Percentiles rank a stretch among this genome's conserved stretches.
Evolutionary conservation across 768 basidiomycete species (phyloP).

Genomic region (Kondoa subrosea): DNA sequence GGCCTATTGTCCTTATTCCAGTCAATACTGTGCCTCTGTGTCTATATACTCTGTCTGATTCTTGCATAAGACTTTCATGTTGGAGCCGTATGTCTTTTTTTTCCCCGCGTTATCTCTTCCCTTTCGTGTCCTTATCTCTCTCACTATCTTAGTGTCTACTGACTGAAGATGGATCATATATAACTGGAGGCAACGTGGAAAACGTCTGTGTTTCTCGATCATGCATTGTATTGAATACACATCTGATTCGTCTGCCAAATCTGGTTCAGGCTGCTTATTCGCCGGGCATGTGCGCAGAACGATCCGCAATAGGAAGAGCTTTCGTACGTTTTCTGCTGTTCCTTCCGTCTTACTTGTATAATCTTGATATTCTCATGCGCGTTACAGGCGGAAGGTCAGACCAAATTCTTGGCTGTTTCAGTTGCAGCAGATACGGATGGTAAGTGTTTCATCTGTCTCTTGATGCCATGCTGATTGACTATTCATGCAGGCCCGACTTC

Average conservation of each 20-base stretch:
- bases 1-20: constrained; percentile 8
- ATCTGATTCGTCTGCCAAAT: background rate
- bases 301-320: background rate
- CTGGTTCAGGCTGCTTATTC: background rate
- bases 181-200: background rate
- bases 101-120: background rate
- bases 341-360: background rate
- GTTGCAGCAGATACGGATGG: background rate
- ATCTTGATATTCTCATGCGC: background rate
- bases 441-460: background rate
- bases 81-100: background rate
- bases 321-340: background rate
- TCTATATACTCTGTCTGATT: background rate
- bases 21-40: background rate
- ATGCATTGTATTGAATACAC: background rate
- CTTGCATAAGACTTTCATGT: background rate
- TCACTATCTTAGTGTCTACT: background rate
- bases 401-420: background rate
- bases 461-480: background rate
- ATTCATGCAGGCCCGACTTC: constrained; percentile 23
- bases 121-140: background rate
- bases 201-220: background rate
- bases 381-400: background rate
- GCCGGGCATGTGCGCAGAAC: constrained; percentile 1
- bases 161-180: background rate